Conservation (phyloP, 768 basidiomycete species). For the Suillus discolor region DNA sequence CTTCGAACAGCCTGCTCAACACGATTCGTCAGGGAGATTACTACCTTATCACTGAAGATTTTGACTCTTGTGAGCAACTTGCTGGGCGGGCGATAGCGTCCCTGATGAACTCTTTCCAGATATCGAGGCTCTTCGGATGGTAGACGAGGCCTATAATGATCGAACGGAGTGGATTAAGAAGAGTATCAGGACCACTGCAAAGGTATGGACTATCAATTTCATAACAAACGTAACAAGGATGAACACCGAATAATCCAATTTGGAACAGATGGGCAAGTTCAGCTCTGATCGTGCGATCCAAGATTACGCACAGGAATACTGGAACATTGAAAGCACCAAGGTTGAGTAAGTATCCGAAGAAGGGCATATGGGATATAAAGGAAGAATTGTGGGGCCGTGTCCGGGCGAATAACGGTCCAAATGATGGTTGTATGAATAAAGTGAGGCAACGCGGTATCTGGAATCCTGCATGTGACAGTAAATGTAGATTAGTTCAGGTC, state of each 20-base stretch:
- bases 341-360: slow-evolving; percentile 23
- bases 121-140: slow-evolving; percentile 80
- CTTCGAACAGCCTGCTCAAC: slow-evolving; percentile 57
- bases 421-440: slow-evolving; percentile 12
- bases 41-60: slow-evolving; percentile 89
- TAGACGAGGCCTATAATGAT: slow-evolving; percentile 87
- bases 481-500: slow-evolving; percentile 14
- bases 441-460: slow-evolving; percentile 15
- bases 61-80: slow-evolving; percentile 75
- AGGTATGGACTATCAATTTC: slow-evolving; percentile 39
- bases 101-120: slow-evolving; percentile 42
- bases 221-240: neutral
- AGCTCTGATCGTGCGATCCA: slow-evolving; percentile 92
- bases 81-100: neutral
- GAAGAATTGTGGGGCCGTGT: neutral
- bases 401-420: slow-evolving; percentile 9
- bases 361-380: slow-evolving; percentile 3
- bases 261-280: slow-evolving; percentile 88
- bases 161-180: slow-evolving; percentile 90
- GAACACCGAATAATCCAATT: slow-evolving; percentile 9
- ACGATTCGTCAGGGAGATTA: slow-evolving; percentile 77
- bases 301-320: slow-evolving; percentile 89
- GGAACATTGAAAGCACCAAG: slow-evolving; percentile 65
- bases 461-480: slow-evolving; percentile 16
- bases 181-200: slow-evolving; percentile 80